A percentile compares a stretch with the other conserved stretches of the same genome.
phyloP scores from a whole-genome alignment of 1,284 basidiomycete species.

The Malassezia globosa region DNA sequence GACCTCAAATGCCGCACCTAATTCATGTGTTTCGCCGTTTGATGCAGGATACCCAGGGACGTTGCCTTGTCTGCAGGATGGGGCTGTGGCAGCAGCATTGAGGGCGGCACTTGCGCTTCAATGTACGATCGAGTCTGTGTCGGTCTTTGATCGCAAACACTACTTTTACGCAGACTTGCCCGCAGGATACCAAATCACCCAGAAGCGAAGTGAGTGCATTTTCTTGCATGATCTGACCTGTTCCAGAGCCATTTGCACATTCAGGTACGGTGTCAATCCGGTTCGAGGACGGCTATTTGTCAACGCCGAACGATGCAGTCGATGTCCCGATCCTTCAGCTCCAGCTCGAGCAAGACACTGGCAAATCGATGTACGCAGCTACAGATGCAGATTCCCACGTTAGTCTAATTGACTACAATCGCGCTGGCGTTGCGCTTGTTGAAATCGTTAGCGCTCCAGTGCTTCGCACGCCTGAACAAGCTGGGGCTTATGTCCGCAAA shows the following conservation, averaged over 20 bases:
- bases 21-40: constrained; percentile 66
- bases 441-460: constrained; percentile 94
- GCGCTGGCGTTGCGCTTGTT: constrained; percentile 78
- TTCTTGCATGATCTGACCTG: neutral
- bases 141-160: constrained; percentile 69
- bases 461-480: constrained; percentile 79
- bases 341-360: constrained; percentile 67
- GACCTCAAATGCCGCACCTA: constrained; percentile 55
- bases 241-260: constrained; percentile 65
- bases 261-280: constrained; percentile 57
- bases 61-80: constrained; percentile 64
- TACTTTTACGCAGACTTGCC: constrained; percentile 96
- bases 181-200: constrained; percentile 90
- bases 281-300: constrained; percentile 36
- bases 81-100: constrained; percentile 69
- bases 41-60: constrained; percentile 90
- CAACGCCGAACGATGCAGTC: constrained; percentile 48
- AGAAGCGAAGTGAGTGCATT: constrained; percentile 62
- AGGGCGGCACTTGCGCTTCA: constrained; percentile 71
- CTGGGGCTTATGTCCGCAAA: constrained; percentile 72
- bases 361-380: constrained; percentile 62
- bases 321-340: constrained; percentile 76
- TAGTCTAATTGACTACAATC: constrained; percentile 64
- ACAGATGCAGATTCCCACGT: constrained; percentile 46
- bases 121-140: constrained; percentile 52